Evolutionary conservation across 208 protist genomes (phyloP).

Genomic region (Trypanosoma theileri): DNA sequence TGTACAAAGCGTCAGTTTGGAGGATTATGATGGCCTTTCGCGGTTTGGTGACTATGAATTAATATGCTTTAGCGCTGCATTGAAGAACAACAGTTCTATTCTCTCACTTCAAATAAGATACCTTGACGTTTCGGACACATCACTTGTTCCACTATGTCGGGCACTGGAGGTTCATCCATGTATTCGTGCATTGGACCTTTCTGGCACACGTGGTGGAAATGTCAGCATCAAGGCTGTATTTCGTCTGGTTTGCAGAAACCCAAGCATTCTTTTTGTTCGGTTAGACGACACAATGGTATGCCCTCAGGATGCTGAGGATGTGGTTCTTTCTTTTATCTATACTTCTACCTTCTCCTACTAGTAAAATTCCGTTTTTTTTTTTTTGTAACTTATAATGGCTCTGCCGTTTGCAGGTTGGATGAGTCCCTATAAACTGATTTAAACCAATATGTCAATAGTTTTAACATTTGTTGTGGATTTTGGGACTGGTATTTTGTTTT

Average conservation of each 20-base stretch:
- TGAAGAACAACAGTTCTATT: constrained; percentile 82
- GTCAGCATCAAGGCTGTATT: constrained; percentile 62
- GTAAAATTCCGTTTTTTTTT: no score
- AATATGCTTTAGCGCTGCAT: constrained; percentile 71
- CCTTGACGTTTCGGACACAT: constrained; percentile 74
- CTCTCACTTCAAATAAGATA: constrained; percentile 81
- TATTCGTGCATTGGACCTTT: constrained; percentile 71
- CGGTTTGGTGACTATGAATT: constrained; percentile 73
- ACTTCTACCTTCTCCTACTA: constrained; percentile 7
- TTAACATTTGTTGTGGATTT: no score
- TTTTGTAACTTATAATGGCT: no score
- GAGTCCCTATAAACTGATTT: no score
- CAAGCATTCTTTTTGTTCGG: constrained; percentile 71
- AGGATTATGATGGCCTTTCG: constrained; percentile 51
- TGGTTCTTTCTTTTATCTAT: constrained; percentile 58
- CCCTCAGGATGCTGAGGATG: constrained; percentile 44
- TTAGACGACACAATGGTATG: constrained; percentile 65
- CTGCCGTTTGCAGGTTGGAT: no score
- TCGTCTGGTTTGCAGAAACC: constrained; percentile 70
- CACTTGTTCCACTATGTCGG: constrained; percentile 69
- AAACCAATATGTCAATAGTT: no score
- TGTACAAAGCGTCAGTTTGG: constrained; percentile 72
- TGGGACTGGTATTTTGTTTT: no score
- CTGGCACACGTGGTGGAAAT: constrained; percentile 61
- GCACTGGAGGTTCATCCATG: constrained; percentile 55